A percentile compares a stretch with the other conserved stretches of the same genome.
Evolutionary conservation across 352 stramenopile genomes (phyloP).

Genomic region (Phytophthora colocasiae): DNA sequence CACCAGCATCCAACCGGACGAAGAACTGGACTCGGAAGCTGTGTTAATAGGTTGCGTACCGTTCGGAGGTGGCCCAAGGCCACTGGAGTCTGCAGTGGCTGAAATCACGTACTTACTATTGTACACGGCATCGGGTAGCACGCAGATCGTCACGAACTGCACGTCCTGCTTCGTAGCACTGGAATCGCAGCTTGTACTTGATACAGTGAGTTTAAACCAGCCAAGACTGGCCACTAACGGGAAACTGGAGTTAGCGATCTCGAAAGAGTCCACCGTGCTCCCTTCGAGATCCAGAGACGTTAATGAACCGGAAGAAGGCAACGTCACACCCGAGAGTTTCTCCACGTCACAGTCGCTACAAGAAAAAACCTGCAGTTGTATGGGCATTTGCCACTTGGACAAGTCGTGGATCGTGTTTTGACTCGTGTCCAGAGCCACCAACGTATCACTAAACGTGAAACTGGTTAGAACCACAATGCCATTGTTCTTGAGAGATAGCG

Average conservation of each 20-base stretch:
- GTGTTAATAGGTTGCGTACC: constrained; percentile 3
- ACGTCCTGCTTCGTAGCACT: constrained; percentile 31
- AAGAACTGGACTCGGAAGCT: background rate
- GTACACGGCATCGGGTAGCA: constrained; percentile 44
- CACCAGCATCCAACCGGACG: constrained; percentile 47
- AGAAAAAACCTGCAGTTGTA: constrained; percentile 34
- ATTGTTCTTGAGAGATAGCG: constrained; percentile 41
- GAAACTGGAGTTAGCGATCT: constrained; percentile 33
- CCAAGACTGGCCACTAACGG: constrained; percentile 19
- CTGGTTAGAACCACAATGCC: constrained; percentile 22
- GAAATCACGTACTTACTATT: constrained; percentile 39
- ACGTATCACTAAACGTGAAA: constrained; percentile 35
- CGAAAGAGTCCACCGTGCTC: constrained; percentile 36
- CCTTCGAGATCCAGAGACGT: constrained; percentile 36
- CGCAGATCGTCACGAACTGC: constrained; percentile 31
- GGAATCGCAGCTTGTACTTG: constrained; percentile 35
- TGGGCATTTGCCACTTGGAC: constrained; percentile 46
- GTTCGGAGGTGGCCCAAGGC: constrained; percentile 5
- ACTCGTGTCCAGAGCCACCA: constrained; percentile 38
- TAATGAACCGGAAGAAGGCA: constrained; percentile 34
- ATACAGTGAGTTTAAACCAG: constrained; percentile 29
- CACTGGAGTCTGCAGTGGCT: background rate
- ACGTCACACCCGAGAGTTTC: constrained; percentile 37
- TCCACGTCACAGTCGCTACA: constrained; percentile 38
- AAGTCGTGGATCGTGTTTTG: constrained; percentile 38